Evolutionary conservation across 2,329 filamentous ascomycete species (phyloP), one percentile per base, ranked within the genome.

Genomic region (Zasmidium citrigriseum): DNA sequence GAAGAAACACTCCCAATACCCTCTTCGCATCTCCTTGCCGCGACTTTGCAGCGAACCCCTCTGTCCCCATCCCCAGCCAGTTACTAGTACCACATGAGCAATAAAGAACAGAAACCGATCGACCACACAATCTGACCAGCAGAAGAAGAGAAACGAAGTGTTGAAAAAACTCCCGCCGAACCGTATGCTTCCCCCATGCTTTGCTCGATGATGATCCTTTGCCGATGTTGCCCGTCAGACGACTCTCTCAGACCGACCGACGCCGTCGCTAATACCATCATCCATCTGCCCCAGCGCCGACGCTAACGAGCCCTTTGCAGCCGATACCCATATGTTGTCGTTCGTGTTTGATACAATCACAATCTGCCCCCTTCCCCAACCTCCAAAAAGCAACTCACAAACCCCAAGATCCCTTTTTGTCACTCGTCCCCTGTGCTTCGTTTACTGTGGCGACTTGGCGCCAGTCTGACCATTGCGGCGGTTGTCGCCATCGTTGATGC

Each of bases 401-500:
- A 11, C 34, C 4, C 34, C 34, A 10, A 9, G 12, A 41, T 16
- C 18, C 34, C 7, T 41, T 41, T 41, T 41, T 58, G 20, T 51
- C 27, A 23, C 34, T 10, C 49, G 25, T 46, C 46, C 18, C 34
- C 41, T 58, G 29, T 21, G 14, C 25, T 57, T n/a, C 45, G 5
- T 45, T 61, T 68, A 73, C 63, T 73, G 69, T 10, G 70, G 70
- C 18, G 69, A 71, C 67, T 73, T 72, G 61, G 65, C 60, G 24
- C 61, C 62, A 41, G 63, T 62, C 41, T 69, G 68, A 38, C 72
- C 75, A 57, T 79, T 79, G 66, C 78, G 77, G 52, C 78, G 75
- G 45, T 70, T 67, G 53, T 69, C 66, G 52, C 79, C 77, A 45
- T 80, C 87, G 71, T 86, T 85, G 66, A 95, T 89, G 38, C 86